Percentiles rank a stretch among this genome's conserved stretches.
Evolutionary conservation across 1,139 yeast species (phyloP).

Genomic region (Diutina ranongensis): DNA sequence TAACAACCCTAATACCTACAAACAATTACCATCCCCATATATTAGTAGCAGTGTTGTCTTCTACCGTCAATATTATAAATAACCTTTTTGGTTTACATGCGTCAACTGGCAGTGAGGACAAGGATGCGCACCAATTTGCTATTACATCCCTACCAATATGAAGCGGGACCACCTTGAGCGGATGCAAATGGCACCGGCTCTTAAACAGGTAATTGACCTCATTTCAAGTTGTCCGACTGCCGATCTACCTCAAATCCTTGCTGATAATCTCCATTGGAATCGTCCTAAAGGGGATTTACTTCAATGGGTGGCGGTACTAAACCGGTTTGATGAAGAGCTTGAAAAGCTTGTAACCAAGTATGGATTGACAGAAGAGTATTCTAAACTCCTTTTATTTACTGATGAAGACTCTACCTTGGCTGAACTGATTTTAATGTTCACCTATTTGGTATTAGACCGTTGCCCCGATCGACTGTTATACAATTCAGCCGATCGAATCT

Average conservation of each 20-base stretch:
- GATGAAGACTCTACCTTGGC: constrained; percentile 35
- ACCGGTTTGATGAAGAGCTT: constrained; percentile 61
- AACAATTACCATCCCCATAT: no score
- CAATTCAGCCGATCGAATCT: constrained; percentile 53
- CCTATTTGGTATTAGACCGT: constrained; percentile 54
- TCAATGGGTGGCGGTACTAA: constrained; percentile 69
- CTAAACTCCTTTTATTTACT: constrained; percentile 34
- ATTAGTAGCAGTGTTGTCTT: no score
- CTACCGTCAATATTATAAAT: no score
- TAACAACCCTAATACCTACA: no score
- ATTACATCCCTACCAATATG: no score
- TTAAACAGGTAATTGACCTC: constrained; percentile 26
- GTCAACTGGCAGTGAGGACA: no score
- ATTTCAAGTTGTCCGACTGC: constrained; percentile 20
- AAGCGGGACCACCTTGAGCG: constrained; percentile 21
- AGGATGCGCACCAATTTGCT: no score
- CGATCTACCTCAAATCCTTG: constrained; percentile 22
- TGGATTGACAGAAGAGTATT: constrained; percentile 33
- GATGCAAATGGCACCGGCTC: constrained; percentile 23
- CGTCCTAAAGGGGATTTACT: constrained; percentile 63
- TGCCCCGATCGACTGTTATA: constrained; percentile 62
- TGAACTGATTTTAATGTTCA: constrained; percentile 46
- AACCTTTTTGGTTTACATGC: no score
- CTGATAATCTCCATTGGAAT: constrained; percentile 37
- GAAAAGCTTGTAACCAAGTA: constrained; percentile 44